phyloP scores from a whole-genome alignment of 2,329 filamentous ascomycete species.

The Chaetomium olivaceum region DNA sequence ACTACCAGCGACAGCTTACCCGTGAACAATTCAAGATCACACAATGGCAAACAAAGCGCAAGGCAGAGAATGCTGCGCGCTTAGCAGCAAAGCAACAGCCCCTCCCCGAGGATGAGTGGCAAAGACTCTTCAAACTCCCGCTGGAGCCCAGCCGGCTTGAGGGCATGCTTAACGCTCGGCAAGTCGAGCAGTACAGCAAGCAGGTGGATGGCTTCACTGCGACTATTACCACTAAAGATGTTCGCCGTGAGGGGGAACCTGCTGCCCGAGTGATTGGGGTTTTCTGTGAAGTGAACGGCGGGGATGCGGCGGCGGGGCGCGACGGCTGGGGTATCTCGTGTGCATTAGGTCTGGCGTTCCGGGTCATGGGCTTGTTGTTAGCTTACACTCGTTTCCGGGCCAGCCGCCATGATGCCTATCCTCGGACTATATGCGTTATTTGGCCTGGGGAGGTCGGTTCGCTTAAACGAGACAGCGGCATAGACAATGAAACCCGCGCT shows the following conservation, averaged over 20 bases:
- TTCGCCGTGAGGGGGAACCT: conserved; percentile 83
- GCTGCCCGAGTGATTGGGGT: conserved; percentile 52
- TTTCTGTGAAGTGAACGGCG: background rate
- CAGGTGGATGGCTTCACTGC: conserved; percentile 97
- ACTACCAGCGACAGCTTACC: conserved; percentile 88
- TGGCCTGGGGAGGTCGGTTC: background rate
- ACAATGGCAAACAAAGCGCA: conserved; percentile 94
- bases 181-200: conserved; percentile 96
- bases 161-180: conserved; percentile 89
- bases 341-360: conserved; percentile 36
- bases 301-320: background rate
- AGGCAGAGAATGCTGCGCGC: conserved; percentile 88
- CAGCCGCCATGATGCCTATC: conserved; percentile 27
- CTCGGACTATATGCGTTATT: conserved; percentile 8
- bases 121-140: conserved; percentile 95
- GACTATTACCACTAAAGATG: conserved; percentile 94
- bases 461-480: background rate
- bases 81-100: conserved; percentile 82
- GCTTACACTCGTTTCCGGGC: conserved; percentile 28
- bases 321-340: conserved; percentile 24
- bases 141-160: conserved; percentile 91
- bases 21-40: conserved; percentile 96
- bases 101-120: conserved; percentile 96
- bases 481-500: background rate
- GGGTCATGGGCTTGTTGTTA: conserved; percentile 32